Base-by-base conservation (phyloP, 768 basidiomycete species). In the Boletales sp. region DNA sequence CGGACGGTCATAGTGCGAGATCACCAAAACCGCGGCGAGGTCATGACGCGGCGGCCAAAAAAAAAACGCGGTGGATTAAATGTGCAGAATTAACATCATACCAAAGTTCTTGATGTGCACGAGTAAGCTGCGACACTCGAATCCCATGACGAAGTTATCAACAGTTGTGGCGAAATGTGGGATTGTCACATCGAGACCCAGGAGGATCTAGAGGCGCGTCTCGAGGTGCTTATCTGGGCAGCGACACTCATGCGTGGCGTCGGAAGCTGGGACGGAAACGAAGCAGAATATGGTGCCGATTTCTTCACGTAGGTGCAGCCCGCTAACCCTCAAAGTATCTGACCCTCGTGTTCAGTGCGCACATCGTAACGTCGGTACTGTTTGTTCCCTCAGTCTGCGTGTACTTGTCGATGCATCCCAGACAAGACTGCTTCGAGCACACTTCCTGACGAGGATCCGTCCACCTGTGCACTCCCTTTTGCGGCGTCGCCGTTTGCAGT, bases 331-430 rank as follows among this genome's bases (percentile, higher is more conserved):
- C 8, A 27, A 8, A 21, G 10, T 27, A 8, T 45, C 58, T 59
- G 48, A 57, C 30, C 13, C 8, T n/a, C 35, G 6, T n/a, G 7
- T 34, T 4, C 35, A 87, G 84, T 13, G 80, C 82, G 66, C 87
- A 89, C 55, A 73, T 87, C 12, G 78, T 87, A 31, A 90, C 87
- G 0, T 85, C 85, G 2, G 73, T 77, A 9, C 56, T 85, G 29
- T 86, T 86, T 70, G 50, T 86, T n/a, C 74, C 81, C 0, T 74
- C 84, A 1, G 47, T 82, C 37, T 66, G 75, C 12, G 73, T 72
- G 2, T 60, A 70, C 50, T 54, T 81, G 46, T 80, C 84, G 69
- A 82, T 55, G 66, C 83, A 2, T 80, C 79, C 0, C 75, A 80
- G 49, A 70, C 69, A 4, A 64, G 78, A 13, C 69, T 88, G 13